Base-by-base conservation (phyloP, 352 stramenopile species). In the Pythium guiyangense region DNA sequence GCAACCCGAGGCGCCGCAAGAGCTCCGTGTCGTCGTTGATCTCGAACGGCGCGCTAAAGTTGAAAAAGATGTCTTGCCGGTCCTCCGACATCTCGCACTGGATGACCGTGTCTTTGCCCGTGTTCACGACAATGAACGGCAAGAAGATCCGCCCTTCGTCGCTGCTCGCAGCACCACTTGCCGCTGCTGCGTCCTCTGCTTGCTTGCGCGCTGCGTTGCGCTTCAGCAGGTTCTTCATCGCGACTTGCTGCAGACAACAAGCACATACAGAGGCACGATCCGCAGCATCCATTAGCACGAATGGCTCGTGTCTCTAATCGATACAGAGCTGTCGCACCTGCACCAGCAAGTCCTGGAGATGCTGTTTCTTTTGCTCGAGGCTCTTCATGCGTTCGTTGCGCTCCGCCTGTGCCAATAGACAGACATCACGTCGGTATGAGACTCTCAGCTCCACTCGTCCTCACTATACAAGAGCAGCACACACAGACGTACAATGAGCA, bases 21-120 rank as follows among this genome's bases (percentile, higher is more conserved):
- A 99, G 97, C 44, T 98, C 95, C 59, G 96, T 98, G 71, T 98
- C 96, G 75, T 98, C 95, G 66, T 98, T 97, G 71, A 99, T 98
- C 73, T 99, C 94, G 73, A 98, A 99, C 39, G 94, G 90, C 45
- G 86, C 84, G 64, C 77, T 96, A 67, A 99, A 99, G 67, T 98
- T 97, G 78, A 98, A 98, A 64, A 97, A 98, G 37, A 98, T 97
- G 64, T 98, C 88, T 35, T 96, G 91, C 1, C 90, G 84, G 62
- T 98, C 91, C 64, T 96, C 86, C 12, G 84, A 94, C 94, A 98
- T 98, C 60, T 99, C 95, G 63, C 94, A 98, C 67, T 98, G 92
- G 67, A 98, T 98, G 11, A 98, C 84, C 1, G 94, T 97, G 57
- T 94, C 85, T 42, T 94, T 92, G 73, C 84, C 83, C 4, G 95